These are phyloP conservation scores for Aristolochia contorta DNA, from an alignment of 164 flowering plant species.

Conservation along the genomic window DNA sequence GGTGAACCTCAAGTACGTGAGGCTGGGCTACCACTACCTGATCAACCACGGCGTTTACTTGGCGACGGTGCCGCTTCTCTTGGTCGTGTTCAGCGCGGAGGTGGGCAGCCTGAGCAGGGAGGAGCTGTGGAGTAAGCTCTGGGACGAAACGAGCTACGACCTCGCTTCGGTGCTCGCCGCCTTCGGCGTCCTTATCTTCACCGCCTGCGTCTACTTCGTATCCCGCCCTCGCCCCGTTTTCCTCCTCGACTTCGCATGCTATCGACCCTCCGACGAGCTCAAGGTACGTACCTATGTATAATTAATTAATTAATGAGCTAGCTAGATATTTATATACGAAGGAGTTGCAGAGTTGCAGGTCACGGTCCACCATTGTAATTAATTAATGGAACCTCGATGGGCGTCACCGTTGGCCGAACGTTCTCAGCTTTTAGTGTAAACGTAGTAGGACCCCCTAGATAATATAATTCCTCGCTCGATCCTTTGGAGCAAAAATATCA, in stretches of 20 bases:
- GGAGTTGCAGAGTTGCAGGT: too few species aligned
- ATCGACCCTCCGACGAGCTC: conserved; percentile 56
- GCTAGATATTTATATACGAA: too few species aligned
- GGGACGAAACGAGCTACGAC: conserved; percentile 65
- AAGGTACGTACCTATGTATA: conserved; percentile 46
- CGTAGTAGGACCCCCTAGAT: too few species aligned
- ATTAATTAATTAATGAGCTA: too few species aligned
- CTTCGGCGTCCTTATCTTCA: conserved; percentile 52
- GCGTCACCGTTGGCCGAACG: too few species aligned
- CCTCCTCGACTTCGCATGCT: conserved; percentile 82
- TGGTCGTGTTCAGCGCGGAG: conserved; percentile 69
- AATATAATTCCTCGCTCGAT: too few species aligned
- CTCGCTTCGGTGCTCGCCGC: conserved; percentile 58
- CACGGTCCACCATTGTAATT: too few species aligned
- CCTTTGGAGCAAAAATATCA: too few species aligned
- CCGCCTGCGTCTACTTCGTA: conserved; percentile 60
- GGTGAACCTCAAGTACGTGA: conserved; percentile 86
- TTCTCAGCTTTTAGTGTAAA: too few species aligned
- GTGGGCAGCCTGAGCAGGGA: conserved; percentile 64
- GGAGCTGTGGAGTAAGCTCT: conserved; percentile 63
- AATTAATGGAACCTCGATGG: too few species aligned
- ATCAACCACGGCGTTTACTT: conserved; percentile 69
- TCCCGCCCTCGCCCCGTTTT: conserved; percentile 73
- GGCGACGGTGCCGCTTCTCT: conserved; percentile 59
- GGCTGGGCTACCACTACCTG: conserved; percentile 77